Evolutionary conservation across 2,329 filamentous ascomycete species (phyloP).

Genomic region (Dendryphion nanum): DNA sequence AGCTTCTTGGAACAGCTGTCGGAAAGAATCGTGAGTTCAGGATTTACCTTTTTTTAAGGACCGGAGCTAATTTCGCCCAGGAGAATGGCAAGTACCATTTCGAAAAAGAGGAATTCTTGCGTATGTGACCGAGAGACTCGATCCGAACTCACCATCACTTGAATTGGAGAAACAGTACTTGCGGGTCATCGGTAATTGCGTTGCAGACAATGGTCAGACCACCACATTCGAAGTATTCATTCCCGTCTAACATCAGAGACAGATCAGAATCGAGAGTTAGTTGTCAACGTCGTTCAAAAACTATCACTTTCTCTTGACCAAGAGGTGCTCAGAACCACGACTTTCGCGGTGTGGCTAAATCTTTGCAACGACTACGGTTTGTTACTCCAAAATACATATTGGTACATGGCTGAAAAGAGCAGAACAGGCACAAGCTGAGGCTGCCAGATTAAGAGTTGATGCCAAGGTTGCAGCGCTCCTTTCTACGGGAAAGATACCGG

Average conservation of each 20-base stretch:
- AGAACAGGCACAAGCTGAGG: conserved; percentile 36
- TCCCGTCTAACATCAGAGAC: conserved; percentile 14
- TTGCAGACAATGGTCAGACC: conserved; percentile 36
- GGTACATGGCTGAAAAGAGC: background rate
- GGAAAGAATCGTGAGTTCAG: conserved; percentile 31
- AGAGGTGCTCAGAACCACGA: conserved; percentile 23
- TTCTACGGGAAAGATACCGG: conserved; percentile 23
- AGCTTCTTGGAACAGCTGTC: conserved; percentile 32
- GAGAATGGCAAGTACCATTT: conserved; percentile 28
- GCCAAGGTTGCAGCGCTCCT: conserved; percentile 24
- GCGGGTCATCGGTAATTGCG: conserved; percentile 38
- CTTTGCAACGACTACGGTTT: conserved; percentile 43
- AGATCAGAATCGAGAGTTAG: conserved; percentile 35
- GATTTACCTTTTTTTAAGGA: no score
- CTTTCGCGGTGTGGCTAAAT: conserved; percentile 45
- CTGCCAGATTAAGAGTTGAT: conserved; percentile 35
- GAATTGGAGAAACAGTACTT: conserved; percentile 32
- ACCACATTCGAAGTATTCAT: background rate
- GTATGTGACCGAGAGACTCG: conserved; percentile 24
- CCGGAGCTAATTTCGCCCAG: conserved; percentile 32
- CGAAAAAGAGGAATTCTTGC: conserved; percentile 27
- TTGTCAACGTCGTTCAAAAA: conserved; percentile 21
- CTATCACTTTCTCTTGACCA: conserved; percentile 24
- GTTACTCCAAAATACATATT: conserved; percentile 1
- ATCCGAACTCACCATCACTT: conserved; percentile 14